These are phyloP conservation scores for Cercophora sp. DNA, from an alignment of 495 filamentous ascomycete genomes.

Conservation along the genomic window DNA sequence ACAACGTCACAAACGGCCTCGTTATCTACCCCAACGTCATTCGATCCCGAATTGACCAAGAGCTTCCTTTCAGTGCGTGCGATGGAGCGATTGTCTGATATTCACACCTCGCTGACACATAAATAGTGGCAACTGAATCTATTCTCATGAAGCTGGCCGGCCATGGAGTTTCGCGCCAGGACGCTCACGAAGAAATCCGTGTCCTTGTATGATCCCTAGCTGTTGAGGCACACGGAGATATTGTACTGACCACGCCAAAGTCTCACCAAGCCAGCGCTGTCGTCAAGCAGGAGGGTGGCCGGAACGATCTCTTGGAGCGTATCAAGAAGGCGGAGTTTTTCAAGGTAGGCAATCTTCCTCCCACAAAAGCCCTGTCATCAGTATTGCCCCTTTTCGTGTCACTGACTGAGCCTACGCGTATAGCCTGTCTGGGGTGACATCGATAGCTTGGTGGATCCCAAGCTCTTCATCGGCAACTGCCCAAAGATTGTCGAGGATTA, in stretches of 20 bases:
- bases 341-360: no score
- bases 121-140: constrained; percentile 64
- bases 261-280: constrained; percentile 76
- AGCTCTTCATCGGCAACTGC: constrained; percentile 61
- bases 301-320: constrained; percentile 80
- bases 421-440: constrained; percentile 70
- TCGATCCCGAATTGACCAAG: constrained; percentile 60
- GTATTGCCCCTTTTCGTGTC: background rate
- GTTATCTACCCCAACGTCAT: constrained; percentile 86
- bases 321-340: constrained; percentile 77
- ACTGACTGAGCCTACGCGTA: background rate
- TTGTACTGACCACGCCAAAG: constrained; percentile 1
- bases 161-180: constrained; percentile 74
- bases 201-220: constrained; percentile 60
- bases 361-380: no score
- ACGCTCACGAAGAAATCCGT: constrained; percentile 88
- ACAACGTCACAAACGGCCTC: constrained; percentile 78
- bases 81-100: background rate
- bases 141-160: constrained; percentile 85
- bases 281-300: constrained; percentile 72
- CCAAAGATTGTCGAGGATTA: constrained; percentile 45
- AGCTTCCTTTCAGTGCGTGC: constrained; percentile 69
- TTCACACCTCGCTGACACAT: background rate
- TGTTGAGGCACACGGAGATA: background rate
- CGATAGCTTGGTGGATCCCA: constrained; percentile 67